Evolutionary conservation across 805 yeast species (phyloP).

Genomic region (Zygosaccharomyces lentus): DNA sequence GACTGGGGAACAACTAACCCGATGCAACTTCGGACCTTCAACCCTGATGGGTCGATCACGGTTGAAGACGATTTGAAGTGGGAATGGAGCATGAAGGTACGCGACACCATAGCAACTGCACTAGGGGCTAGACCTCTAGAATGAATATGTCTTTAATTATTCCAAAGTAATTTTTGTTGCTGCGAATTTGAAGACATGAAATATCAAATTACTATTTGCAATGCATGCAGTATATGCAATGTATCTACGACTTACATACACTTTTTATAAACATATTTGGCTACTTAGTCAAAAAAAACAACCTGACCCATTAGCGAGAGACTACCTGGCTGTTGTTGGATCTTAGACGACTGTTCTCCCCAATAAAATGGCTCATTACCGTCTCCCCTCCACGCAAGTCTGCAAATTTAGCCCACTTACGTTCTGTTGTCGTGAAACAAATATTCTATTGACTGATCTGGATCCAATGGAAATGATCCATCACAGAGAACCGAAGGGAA

Average conservation of each 20-base stretch:
- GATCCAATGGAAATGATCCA: slow-evolving; percentile 10
- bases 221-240: too few species aligned
- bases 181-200: too few species aligned
- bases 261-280: too few species aligned
- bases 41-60: slow-evolving; percentile 30
- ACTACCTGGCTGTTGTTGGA: too few species aligned
- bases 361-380: too few species aligned
- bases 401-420: too few species aligned
- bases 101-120: slow-evolving; percentile 13
- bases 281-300: too few species aligned
- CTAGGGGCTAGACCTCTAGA: slow-evolving; percentile 5
- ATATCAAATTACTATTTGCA: too few species aligned
- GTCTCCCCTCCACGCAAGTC: too few species aligned
- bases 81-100: slow-evolving; percentile 38
- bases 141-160: neutral
- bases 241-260: too few species aligned
- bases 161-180: neutral
- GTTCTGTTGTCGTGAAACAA: slow-evolving; percentile 7
- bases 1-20: slow-evolving; percentile 34
- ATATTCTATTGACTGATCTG: slow-evolving; percentile 9
- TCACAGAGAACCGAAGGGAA: slow-evolving; percentile 10
- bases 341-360: too few species aligned
- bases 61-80: slow-evolving; percentile 34
- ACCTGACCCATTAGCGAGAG: too few species aligned
- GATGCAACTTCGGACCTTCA: slow-evolving; percentile 29